These are phyloP conservation scores for Ploettnerulaceae sp. DNA, from an alignment of 2,329 filamentous ascomycete genomes.

Conservation along the genomic window DNA sequence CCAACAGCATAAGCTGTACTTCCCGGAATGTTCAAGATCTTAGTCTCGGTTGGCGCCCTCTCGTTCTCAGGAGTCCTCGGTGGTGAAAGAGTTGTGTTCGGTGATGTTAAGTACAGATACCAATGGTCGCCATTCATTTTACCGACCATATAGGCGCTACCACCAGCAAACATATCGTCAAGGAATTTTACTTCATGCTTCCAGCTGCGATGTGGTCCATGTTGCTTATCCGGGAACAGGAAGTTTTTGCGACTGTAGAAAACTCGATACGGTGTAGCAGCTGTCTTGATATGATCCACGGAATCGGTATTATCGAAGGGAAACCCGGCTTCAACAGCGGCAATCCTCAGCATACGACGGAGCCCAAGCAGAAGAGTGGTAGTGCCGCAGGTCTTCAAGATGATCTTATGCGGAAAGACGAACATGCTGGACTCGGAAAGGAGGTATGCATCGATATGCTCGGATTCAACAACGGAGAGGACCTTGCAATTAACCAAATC, in stretches of 20 bases:
- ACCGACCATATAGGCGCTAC: slow-evolving; percentile 98
- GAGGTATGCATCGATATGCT: slow-evolving; percentile 92
- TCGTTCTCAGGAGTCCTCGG: slow-evolving; percentile 67
- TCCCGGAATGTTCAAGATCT: slow-evolving; percentile 33
- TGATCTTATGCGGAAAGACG: slow-evolving; percentile 98
- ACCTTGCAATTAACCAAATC: slow-evolving; percentile 99
- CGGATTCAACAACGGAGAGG: slow-evolving; percentile 86
- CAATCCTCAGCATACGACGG: slow-evolving; percentile 87
- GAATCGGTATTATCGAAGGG: slow-evolving; percentile 68
- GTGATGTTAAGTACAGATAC: slow-evolving; percentile 95
- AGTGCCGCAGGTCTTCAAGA: slow-evolving; percentile 96
- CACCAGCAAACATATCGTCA: slow-evolving; percentile 84
- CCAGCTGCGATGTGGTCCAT: slow-evolving; percentile 94
- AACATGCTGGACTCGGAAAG: slow-evolving; percentile 99
- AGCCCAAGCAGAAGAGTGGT: slow-evolving; percentile 89
- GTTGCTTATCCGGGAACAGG: slow-evolving; percentile 89
- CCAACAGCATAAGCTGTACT: slow-evolving; percentile 30
- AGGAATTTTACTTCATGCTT: slow-evolving; percentile 90
- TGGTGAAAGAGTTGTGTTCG: slow-evolving; percentile 72
- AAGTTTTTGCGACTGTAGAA: slow-evolving; percentile 99
- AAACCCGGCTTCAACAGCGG: slow-evolving; percentile 83
- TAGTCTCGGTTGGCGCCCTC: slow-evolving; percentile 35
- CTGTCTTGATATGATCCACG: slow-evolving; percentile 62
- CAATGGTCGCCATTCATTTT: slow-evolving; percentile 99
- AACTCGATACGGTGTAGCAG: slow-evolving; percentile 86